Evolutionary conservation across 202 grass and related monocot genomes (phyloP).

Genomic region (Hordeum pubiflorum): DNA sequence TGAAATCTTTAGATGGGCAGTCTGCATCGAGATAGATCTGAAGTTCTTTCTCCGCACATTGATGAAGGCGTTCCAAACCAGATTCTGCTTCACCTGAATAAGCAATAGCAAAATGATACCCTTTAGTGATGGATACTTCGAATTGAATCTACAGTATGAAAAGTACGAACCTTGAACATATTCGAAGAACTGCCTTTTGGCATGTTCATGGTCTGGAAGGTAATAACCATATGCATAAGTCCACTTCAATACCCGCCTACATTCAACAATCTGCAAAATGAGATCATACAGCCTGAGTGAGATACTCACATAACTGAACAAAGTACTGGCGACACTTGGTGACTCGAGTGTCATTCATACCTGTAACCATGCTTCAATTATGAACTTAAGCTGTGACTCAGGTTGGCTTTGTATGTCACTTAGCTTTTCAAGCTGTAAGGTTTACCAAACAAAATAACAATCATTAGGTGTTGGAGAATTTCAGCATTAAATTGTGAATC

Average conservation of each 20-base stretch:
- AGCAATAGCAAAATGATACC: slow-evolving; percentile 20
- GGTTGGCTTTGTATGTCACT: slow-evolving; percentile 93
- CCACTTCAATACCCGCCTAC: slow-evolving; percentile 92
- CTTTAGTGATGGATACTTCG: background rate
- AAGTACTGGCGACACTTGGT: background rate
- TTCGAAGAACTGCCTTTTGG: slow-evolving; percentile 91
- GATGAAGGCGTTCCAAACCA: slow-evolving; percentile 88
- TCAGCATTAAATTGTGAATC: background rate
- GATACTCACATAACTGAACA: background rate
- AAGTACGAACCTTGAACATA: slow-evolving; percentile 86
- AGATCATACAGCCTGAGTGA: background rate
- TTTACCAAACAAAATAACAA: slow-evolving; percentile 4
- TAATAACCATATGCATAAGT: slow-evolving; percentile 94
- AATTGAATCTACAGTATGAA: background rate
- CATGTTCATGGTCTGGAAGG: slow-evolving; percentile 77
- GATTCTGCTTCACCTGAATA: slow-evolving; percentile 91
- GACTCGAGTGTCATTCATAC: slow-evolving; percentile 18
- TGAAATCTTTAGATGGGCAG: slow-evolving; percentile 76
- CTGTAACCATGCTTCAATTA: slow-evolving; percentile 97
- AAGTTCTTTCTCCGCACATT: slow-evolving; percentile 93
- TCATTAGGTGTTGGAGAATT: background rate
- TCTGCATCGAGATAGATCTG: slow-evolving; percentile 88
- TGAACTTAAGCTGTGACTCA: slow-evolving; percentile 96
- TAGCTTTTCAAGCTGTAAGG: slow-evolving; percentile 81
- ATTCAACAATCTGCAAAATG: slow-evolving; percentile 80